These are phyloP conservation scores for Clarireedia hainanense DNA, from an alignment of 2,329 filamentous ascomycete species.

Conservation along the genomic window DNA sequence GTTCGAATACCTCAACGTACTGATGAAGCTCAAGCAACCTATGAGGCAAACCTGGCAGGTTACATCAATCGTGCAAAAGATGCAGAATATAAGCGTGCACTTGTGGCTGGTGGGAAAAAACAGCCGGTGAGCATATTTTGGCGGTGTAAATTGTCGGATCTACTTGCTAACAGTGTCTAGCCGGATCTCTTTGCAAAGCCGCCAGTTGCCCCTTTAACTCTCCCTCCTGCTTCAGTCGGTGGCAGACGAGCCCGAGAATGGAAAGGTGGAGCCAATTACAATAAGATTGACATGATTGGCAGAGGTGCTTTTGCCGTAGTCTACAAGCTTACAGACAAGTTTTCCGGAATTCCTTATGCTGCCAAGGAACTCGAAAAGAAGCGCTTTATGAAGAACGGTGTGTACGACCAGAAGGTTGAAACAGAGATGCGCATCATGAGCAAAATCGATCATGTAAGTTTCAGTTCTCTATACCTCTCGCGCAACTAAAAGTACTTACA, in stretches of 20 bases:
- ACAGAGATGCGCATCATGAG: slow-evolving; percentile 98
- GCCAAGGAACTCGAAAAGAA: slow-evolving; percentile 94
- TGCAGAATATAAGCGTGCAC: background rate
- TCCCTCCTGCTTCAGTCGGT: slow-evolving; percentile 12
- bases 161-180: slow-evolving; percentile 15
- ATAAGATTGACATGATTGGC: slow-evolving; percentile 72
- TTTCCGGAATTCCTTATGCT: slow-evolving; percentile 74
- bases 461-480: background rate
- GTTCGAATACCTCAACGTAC: slow-evolving; percentile 76
- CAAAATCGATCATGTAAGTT: slow-evolving; percentile 67
- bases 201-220: slow-evolving; percentile 15
- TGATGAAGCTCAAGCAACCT: slow-evolving; percentile 55
- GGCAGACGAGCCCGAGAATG: slow-evolving; percentile 51
- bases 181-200: slow-evolving; percentile 26
- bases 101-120: slow-evolving; percentile 9
- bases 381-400: slow-evolving; percentile 85
- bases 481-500: slow-evolving; percentile 14
- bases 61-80: slow-evolving; percentile 7
- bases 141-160: too few species aligned
- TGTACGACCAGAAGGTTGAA: slow-evolving; percentile 81
- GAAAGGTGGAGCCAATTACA: slow-evolving; percentile 80
- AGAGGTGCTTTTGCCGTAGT: slow-evolving; percentile 94
- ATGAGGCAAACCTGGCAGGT: slow-evolving; percentile 53
- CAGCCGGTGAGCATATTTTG: slow-evolving; percentile 18
- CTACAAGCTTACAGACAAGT: slow-evolving; percentile 81